Evolutionary conservation across 148 eudicot genomes (phyloP).

Genomic region (Vaccinium macrocarpon): DNA sequence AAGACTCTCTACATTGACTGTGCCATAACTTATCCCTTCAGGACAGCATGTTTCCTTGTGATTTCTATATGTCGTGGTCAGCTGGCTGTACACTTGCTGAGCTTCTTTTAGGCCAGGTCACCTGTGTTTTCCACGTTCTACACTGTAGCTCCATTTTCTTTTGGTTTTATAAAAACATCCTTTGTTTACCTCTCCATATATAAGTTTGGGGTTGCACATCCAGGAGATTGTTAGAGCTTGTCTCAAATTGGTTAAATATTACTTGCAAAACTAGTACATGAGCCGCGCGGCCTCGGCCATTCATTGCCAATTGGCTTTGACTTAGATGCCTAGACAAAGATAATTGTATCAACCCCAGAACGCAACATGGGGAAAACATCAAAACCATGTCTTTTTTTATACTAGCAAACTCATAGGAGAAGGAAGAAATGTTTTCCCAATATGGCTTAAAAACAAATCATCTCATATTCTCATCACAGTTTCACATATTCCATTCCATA

Average conservation of each 20-base stretch:
- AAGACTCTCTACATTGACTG: neutral
- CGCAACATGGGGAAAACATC: neutral
- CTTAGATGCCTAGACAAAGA: neutral
- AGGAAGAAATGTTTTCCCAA: neutral
- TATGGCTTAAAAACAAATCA: neutral
- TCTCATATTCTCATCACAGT: neutral
- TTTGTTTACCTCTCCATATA: neutral
- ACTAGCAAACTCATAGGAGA: conserved; percentile 7
- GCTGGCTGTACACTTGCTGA: conserved; percentile 60
- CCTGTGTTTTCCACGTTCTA: conserved; percentile 10
- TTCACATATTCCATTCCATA: neutral
- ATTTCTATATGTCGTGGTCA: conserved; percentile 14
- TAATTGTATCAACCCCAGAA: neutral
- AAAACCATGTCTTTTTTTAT: neutral
- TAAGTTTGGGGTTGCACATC: neutral
- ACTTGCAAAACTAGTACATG: neutral
- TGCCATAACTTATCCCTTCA: neutral
- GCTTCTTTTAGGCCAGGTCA: conserved; percentile 53
- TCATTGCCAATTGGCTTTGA: no score
- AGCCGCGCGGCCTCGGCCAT: no score
- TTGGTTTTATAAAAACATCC: neutral
- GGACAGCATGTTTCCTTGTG: neutral
- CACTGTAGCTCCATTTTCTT: neutral
- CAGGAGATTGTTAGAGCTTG: neutral
- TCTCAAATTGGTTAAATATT: neutral